Evolutionary conservation across 2,329 filamentous ascomycete genomes (phyloP).

Genomic region (Scedosporium minutisporum): DNA sequence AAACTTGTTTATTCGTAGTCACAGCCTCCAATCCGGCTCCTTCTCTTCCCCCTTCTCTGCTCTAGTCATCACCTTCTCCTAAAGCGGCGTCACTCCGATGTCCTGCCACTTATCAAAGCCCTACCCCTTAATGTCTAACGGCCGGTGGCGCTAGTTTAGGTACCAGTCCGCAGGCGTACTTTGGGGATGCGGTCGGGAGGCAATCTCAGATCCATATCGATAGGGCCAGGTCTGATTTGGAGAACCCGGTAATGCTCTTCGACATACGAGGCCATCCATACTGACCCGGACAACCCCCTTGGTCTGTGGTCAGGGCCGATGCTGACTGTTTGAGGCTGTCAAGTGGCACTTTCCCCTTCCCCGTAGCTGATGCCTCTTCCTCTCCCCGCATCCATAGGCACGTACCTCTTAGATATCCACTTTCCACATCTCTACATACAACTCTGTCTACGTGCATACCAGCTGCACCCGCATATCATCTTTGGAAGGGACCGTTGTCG

Average conservation of each 20-base stretch:
- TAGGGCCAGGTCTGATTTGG: neutral
- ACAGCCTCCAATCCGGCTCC: neutral
- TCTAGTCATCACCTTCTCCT: neutral
- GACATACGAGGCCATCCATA: neutral
- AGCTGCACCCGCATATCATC: neutral
- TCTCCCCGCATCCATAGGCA: neutral
- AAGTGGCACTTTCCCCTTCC: neutral
- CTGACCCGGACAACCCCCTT: neutral
- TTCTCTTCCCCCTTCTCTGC: neutral
- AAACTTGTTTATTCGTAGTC: neutral
- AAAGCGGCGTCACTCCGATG: neutral
- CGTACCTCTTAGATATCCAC: neutral
- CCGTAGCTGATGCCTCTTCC: neutral
- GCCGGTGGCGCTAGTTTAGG: neutral
- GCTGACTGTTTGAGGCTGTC: neutral
- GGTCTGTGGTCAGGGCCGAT: neutral
- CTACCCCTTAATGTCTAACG: neutral
- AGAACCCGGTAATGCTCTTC: neutral
- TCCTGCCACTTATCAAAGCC: neutral
- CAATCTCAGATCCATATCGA: neutral
- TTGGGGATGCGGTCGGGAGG: neutral
- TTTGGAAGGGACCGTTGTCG: neutral
- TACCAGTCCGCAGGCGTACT: neutral
- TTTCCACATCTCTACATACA: neutral
- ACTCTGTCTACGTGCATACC: neutral